Percentiles rank a stretch among this genome's conserved stretches.
Conservation (phyloP, 179 eudicot genomes). For the Spergularia azorica region DNA sequence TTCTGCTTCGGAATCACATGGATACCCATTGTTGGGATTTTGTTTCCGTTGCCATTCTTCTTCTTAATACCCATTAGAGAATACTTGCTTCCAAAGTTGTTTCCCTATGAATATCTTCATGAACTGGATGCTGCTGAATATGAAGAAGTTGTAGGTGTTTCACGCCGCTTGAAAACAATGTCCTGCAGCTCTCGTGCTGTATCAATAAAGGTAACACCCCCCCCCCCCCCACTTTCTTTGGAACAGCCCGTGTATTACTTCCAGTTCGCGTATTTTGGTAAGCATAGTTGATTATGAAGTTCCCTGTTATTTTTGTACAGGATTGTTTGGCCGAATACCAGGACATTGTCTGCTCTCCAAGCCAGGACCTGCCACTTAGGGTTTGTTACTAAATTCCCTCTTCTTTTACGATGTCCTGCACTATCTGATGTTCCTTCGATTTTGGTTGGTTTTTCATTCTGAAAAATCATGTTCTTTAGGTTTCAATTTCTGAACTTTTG, state of each 20-base stretch:
- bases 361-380: slow-evolving; percentile 11
- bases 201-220: slow-evolving; percentile 43
- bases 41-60: slow-evolving; percentile 83
- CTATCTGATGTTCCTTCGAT: too few species aligned
- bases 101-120: slow-evolving; percentile 56
- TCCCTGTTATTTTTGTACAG: not conserved
- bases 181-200: slow-evolving; percentile 19
- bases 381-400: slow-evolving; percentile 14
- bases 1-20: slow-evolving; percentile 81
- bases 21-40: slow-evolving; percentile 79
- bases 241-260: too few species aligned
- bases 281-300: too few species aligned
- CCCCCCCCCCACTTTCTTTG: too few species aligned
- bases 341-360: slow-evolving; percentile 29
- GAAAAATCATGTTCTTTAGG: too few species aligned
- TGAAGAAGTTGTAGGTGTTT: slow-evolving; percentile 62
- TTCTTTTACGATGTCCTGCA: not conserved
- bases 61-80: slow-evolving; percentile 67
- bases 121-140: slow-evolving; percentile 85
- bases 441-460: too few species aligned
- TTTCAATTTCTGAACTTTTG: not conserved
- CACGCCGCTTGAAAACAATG: slow-evolving; percentile 32
- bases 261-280: too few species aligned
- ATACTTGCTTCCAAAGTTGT: slow-evolving; percentile 67
- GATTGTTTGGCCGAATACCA: slow-evolving; percentile 36